Evolutionary conservation across 306 rosid genomes (phyloP).

Genomic region (Prunus mongolica): DNA sequence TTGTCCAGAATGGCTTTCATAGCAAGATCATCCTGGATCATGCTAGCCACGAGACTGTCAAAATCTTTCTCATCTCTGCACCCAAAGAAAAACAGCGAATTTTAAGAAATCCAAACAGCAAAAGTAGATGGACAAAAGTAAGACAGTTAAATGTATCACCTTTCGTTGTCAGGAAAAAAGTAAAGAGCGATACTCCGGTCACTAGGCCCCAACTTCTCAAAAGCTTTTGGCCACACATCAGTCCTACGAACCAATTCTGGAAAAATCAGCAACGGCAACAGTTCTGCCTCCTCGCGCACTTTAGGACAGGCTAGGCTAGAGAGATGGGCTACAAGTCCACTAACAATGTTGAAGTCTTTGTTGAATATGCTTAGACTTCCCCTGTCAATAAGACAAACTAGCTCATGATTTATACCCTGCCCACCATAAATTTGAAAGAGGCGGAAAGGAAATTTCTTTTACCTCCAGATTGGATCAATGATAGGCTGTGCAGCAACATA

Average conservation of each 20-base stretch:
- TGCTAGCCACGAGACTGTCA: conserved; percentile 40
- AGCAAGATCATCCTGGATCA: conserved; percentile 46
- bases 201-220: conserved; percentile 43
- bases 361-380: conserved; percentile 48
- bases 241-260: conserved; percentile 40
- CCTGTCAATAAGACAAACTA: conserved; percentile 42
- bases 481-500: conserved; percentile 52
- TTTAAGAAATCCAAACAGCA: neutral
- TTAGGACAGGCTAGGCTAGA: conserved; percentile 60
- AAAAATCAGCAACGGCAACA: conserved; percentile 41
- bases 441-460: neutral
- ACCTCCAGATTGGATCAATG: conserved; percentile 71
- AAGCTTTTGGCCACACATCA: conserved; percentile 67
- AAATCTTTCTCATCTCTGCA: conserved; percentile 45
- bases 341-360: conserved; percentile 17
- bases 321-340: conserved; percentile 57
- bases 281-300: conserved; percentile 43
- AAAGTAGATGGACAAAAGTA: conserved; percentile 7
- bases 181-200: conserved; percentile 60
- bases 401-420: conserved; percentile 9
- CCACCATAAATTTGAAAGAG: conserved; percentile 20
- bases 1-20: conserved; percentile 43
- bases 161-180: conserved; percentile 57
- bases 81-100: neutral
- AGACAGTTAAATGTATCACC: conserved; percentile 35